Evolutionary conservation across 2,329 filamentous ascomycete species (phyloP).

Genomic region (Teratosphaeria nubilosa): DNA sequence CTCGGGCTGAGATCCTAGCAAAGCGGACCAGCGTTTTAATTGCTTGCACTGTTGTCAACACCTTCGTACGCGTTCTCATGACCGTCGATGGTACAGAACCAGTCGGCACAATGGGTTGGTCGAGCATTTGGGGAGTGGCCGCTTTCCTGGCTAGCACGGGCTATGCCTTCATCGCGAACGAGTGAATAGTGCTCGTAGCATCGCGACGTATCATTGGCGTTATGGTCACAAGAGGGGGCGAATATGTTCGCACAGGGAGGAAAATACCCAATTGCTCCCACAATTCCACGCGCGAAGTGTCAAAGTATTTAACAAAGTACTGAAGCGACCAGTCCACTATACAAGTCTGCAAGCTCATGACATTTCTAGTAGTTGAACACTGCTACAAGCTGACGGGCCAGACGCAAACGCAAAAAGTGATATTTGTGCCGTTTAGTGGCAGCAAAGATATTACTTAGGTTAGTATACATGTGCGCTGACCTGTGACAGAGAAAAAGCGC

Average conservation of each 20-base stretch:
- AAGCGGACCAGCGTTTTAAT: slow-evolving; percentile 44
- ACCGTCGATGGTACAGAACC: slow-evolving; percentile 62
- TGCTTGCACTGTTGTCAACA: slow-evolving; percentile 39
- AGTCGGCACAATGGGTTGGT: slow-evolving; percentile 61
- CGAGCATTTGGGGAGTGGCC: slow-evolving; percentile 62
- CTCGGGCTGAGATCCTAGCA: slow-evolving; percentile 52
- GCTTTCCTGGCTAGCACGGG: slow-evolving; percentile 50
- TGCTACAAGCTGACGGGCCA: not conserved
- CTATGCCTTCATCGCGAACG: slow-evolving; percentile 42
- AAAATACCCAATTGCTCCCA: not conserved
- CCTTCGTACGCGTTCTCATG: slow-evolving; percentile 54
- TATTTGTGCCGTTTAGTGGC: not conserved
- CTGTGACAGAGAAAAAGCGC: too few species aligned
- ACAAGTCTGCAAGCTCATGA: too few species aligned
- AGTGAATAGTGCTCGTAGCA: not conserved
- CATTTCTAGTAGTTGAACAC: not conserved
- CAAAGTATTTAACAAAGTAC: not conserved
- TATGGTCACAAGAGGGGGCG: not conserved
- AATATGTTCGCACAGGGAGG: not conserved
- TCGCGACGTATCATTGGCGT: not conserved
- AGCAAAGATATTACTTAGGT: not conserved
- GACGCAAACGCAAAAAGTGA: not conserved
- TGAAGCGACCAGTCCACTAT: not conserved
- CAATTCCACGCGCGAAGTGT: not conserved
- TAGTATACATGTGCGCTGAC: too few species aligned